Conservation (phyloP, 345 rosid species). For the Populus simonii region DNA sequence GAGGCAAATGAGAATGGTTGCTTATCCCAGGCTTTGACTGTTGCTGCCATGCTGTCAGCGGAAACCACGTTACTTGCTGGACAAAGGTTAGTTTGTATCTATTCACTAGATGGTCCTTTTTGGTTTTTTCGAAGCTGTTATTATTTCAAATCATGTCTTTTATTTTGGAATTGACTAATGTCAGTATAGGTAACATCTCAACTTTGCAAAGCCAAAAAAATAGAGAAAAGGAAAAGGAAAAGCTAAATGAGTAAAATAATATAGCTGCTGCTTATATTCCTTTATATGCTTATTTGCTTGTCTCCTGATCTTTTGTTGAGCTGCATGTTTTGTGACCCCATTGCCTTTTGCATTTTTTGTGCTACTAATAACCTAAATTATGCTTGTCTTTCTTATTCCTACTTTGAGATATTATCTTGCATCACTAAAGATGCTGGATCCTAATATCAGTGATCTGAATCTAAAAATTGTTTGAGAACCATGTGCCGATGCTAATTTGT, state of each 20-base stretch:
- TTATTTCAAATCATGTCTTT: background rate
- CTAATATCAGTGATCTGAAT: background rate
- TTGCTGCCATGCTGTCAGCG: constrained; percentile 92
- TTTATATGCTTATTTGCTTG: background rate
- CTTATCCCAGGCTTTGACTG: constrained; percentile 88
- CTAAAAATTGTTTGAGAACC: background rate
- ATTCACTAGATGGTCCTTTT: background rate
- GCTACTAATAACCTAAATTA: too few relatives aligned
- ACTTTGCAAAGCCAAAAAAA: background rate
- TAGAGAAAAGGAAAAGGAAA: background rate
- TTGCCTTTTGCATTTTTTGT: background rate
- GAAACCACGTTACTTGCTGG: constrained; percentile 79
- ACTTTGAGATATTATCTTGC: background rate
- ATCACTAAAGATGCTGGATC: background rate
- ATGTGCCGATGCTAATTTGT: background rate
- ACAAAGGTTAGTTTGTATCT: constrained; percentile 53
- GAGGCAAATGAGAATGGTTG: constrained; percentile 84
- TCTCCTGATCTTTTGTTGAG: background rate
- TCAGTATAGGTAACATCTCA: background rate
- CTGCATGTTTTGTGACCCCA: background rate
- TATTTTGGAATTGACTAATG: background rate
- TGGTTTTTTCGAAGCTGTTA: background rate
- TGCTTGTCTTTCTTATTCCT: too few relatives aligned
- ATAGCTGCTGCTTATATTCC: background rate
- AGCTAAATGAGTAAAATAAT: background rate